Evolutionary conservation across 257 asterid genomes (phyloP).

Genomic region (Eucommia ulmoides): DNA sequence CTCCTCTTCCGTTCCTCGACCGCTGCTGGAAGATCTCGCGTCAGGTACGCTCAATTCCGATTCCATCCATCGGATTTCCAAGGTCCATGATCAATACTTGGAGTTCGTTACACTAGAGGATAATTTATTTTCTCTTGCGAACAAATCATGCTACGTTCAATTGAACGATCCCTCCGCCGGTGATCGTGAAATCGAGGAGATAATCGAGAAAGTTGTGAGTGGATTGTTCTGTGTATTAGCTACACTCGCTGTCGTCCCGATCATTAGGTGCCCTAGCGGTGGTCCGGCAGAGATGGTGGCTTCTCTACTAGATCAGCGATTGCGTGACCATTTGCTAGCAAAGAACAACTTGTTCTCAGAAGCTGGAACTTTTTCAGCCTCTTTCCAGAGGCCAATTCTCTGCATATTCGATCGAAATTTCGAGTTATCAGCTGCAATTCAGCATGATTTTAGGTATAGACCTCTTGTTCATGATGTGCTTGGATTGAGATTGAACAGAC

Average conservation of each 20-base stretch:
- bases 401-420: conserved; percentile 88
- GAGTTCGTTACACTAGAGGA: conserved; percentile 89
- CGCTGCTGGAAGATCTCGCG: conserved; percentile 89
- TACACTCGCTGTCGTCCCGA: conserved; percentile 92
- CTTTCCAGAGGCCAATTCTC: conserved; percentile 90
- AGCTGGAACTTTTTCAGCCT: conserved; percentile 63
- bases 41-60: conserved; percentile 70
- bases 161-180: conserved; percentile 96
- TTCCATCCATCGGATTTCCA: conserved; percentile 70
- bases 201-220: conserved; percentile 64
- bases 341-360: conserved; percentile 78
- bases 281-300: conserved; percentile 99
- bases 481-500: conserved; percentile 82
- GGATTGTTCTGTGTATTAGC: conserved; percentile 92
- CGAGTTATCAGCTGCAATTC: conserved; percentile 82
- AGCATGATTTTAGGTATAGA: conserved; percentile 91
- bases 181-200: conserved; percentile 75
- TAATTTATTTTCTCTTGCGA: conserved; percentile 76
- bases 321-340: conserved; percentile 83
- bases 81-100: conserved; percentile 93
- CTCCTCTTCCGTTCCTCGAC: conserved; percentile 86
- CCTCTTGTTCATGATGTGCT: conserved; percentile 95
- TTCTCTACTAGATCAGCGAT: conserved; percentile 70
- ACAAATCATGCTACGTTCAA: conserved; percentile 79
- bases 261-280: conserved; percentile 90